phyloP scores from a whole-genome alignment of 2,329 filamentous ascomycete species.

The Calonectria montana region DNA sequence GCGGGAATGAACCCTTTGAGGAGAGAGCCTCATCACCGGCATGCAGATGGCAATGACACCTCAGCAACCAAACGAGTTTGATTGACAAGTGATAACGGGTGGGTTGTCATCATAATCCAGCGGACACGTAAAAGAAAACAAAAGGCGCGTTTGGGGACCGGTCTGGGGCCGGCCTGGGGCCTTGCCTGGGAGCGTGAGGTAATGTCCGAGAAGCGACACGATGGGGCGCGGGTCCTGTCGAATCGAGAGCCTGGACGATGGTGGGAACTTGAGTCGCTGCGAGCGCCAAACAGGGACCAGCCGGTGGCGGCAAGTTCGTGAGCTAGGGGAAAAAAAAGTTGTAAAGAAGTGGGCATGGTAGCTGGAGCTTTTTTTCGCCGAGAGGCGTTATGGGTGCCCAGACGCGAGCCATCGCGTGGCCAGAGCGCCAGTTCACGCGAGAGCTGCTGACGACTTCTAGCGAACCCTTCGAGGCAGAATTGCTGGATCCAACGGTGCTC shows the following conservation, averaged over 20 bases:
- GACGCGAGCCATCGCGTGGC: conserved; percentile 25
- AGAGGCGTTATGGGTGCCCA: conserved; percentile 28
- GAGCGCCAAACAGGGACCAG: conserved; percentile 34
- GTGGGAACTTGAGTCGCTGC: conserved; percentile 29
- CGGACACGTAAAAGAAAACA: conserved; percentile 43
- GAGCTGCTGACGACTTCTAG: conserved; percentile 27
- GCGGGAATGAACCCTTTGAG: conserved; percentile 21
- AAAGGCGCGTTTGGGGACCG: conserved; percentile 37
- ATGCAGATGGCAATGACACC: conserved; percentile 16
- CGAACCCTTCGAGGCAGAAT: conserved; percentile 28
- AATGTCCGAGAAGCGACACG: conserved; percentile 42
- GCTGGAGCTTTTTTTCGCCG: conserved; percentile 32
- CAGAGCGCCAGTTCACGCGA: conserved; percentile 33
- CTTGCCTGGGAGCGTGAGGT: conserved; percentile 25
- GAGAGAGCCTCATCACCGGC: conserved; percentile 40
- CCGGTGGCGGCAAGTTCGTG: conserved; percentile 41
- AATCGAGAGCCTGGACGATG: conserved; percentile 27
- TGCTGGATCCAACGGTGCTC: not conserved
- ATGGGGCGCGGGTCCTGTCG: conserved; percentile 19
- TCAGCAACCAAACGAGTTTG: conserved; percentile 8
- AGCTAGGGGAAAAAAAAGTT: conserved; percentile 30
- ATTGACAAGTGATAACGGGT: conserved; percentile 40
- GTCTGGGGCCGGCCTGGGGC: conserved; percentile 25
- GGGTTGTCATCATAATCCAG: conserved; percentile 37
- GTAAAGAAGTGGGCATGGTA: conserved; percentile 35